These are phyloP conservation scores for Leccinum uliginosum DNA, from an alignment of 768 basidiomycete species.

Conservation along the genomic window DNA sequence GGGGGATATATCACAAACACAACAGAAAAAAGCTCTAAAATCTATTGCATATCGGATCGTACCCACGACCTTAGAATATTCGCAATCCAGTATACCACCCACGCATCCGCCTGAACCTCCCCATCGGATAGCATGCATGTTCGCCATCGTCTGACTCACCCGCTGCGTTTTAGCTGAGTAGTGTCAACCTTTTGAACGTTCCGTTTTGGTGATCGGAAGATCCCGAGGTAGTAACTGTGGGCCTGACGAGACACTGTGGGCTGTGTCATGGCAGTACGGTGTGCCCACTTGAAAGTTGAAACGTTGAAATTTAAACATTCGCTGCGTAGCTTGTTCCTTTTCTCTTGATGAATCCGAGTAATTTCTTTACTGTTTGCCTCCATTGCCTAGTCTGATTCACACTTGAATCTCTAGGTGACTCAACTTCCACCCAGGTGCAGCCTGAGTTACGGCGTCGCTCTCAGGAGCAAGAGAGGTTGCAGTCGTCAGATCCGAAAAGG, in stretches of 20 bases:
- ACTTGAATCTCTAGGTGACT: no score
- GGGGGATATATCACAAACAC: no score
- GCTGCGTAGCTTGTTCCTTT: background rate
- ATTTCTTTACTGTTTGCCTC: background rate
- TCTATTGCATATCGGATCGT: no score
- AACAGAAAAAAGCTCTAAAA: no score
- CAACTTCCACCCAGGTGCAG: background rate
- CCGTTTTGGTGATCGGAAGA: no score
- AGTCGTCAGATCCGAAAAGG: background rate
- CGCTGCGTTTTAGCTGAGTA: background rate
- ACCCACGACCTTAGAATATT: constrained; percentile 8
- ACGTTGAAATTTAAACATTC: no score
- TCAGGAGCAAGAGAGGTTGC: background rate
- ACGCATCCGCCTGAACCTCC: constrained; percentile 18
- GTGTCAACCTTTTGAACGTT: no score
- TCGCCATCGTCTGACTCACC: constrained; percentile 21
- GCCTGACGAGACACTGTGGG: no score
- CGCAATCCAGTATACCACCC: constrained; percentile 24
- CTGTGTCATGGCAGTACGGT: no score
- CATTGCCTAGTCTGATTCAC: background rate
- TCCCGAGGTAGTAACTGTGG: no score
- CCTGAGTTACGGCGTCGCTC: background rate
- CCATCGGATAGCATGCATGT: constrained; percentile 25
- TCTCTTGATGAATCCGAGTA: background rate
- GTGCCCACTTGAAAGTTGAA: no score